A percentile compares a stretch with the other conserved stretches of the same genome.
These are phyloP conservation scores for Alternaria sp. DNA, from an alignment of 2,329 filamentous ascomycete species.

Conservation along the genomic window DNA sequence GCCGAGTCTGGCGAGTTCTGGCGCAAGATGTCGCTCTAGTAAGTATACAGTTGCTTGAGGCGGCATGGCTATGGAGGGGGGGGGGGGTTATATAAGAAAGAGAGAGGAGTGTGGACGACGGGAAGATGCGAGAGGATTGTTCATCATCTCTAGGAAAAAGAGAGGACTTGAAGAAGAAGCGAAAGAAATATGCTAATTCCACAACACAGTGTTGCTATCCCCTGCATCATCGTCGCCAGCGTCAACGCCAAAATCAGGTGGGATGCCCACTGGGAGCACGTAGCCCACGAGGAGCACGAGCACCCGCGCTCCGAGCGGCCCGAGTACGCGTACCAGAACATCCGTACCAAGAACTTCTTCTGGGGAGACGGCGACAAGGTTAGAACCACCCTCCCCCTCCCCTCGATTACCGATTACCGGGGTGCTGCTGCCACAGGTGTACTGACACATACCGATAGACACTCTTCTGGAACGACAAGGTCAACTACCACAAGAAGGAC, in stretches of 20 bases:
- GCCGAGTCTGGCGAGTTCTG: slow-evolving; percentile 85
- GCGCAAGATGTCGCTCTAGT: slow-evolving; percentile 97
- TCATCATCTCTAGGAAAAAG: not conserved
- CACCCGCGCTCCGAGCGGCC: slow-evolving; percentile 82
- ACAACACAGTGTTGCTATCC: slow-evolving; percentile 78
- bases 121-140: slow-evolving; percentile 1
- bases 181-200: slow-evolving; percentile 25
- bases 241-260: slow-evolving; percentile 91
- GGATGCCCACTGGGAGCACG: slow-evolving; percentile 98
- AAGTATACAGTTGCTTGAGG: slow-evolving; percentile 55
- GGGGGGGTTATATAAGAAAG: not conserved
- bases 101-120: not conserved
- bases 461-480: slow-evolving; percentile 82
- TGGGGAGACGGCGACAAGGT: slow-evolving; percentile 98
- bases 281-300: slow-evolving; percentile 69
- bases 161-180: not conserved
- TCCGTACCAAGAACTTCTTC: slow-evolving; percentile 92
- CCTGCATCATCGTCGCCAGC: slow-evolving; percentile 73
- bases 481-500: slow-evolving; percentile 96
- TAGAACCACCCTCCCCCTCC: slow-evolving; percentile 31
- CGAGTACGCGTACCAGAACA: slow-evolving; percentile 98
- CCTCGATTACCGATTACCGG: too few species aligned
- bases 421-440: not conserved
- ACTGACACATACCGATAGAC: slow-evolving; percentile 49
- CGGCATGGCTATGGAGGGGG: not conserved